Base-by-base conservation (phyloP, 495 filamentous ascomycete genomes). In the Choiromyces venosus region DNA sequence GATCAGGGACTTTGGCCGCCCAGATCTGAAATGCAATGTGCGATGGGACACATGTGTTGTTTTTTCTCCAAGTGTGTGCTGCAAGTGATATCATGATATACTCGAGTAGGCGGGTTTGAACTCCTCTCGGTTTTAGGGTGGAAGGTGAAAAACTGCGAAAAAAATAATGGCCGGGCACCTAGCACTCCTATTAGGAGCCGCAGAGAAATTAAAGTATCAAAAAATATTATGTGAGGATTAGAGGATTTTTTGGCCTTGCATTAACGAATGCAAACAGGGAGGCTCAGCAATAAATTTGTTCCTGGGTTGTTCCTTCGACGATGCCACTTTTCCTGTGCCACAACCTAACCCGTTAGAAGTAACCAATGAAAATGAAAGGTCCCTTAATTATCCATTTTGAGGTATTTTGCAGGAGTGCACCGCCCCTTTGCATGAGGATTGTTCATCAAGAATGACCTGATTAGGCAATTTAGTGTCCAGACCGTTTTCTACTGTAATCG, bases 231-330 rank as follows among this genome's bases (percentile, higher is more conserved):
- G 52, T 33, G 52, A 61, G 52, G 33, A 33, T 16, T 14, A 29
- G n/a, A 25, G 10, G 46, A 25, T 25, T 56, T 29, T 5, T 14
- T 66, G 39, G n/a, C 14, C 65, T 72, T 72, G 75, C 74, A 77
- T 77, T 77, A 61, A 77, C 56, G 42, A 12, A 61, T 16, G 25
- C 12, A 16, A 16, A 65, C 37, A 68, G 38, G 44, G 73, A 77
- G 75, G 75, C 75, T 77, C 75, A 77, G 75, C 74, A 74, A 67
- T 74, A 76, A 35, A 38, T 37, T 71, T 52, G 52, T 67, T 39
- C 42, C 71, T 66, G 44, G 38, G 37, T 35, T 25, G 19, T n/a
- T 42, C 40, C 9, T 42, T 52, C 44, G 44, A 19, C 44, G 8
- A 71, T 16, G 44, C 10, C 37, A n/a, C 33, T 1, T 14, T 39